phyloP scores from a whole-genome alignment of 2,329 filamentous ascomycete species.

The Trichoderma citrinoviride region DNA sequence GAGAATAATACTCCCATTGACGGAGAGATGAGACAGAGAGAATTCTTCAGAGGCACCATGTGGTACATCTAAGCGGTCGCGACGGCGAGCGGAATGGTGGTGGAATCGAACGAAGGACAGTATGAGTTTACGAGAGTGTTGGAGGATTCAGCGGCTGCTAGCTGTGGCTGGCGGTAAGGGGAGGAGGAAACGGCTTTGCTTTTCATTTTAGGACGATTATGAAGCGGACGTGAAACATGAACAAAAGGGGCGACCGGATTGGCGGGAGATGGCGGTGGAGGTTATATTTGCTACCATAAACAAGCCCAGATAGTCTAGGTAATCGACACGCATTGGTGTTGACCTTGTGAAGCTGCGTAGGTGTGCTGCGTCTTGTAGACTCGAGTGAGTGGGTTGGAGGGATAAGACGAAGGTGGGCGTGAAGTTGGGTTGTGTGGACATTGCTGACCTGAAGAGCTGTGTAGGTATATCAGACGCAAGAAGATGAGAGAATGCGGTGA shows the following conservation, averaged over 20 bases:
- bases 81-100: not conserved
- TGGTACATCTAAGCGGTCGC: slow-evolving; percentile 42
- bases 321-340: slow-evolving; percentile 3
- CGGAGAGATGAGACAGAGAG: slow-evolving; percentile 35
- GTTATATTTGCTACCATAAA: slow-evolving; percentile 25
- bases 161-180: not conserved
- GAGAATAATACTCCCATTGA: slow-evolving; percentile 26
- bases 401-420: too few relatives aligned
- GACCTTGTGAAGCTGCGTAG: not conserved
- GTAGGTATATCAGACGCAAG: too few relatives aligned
- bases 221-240: not conserved
- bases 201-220: not conserved
- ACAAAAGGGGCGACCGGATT: slow-evolving; percentile 38
- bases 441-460: too few relatives aligned
- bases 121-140: not conserved
- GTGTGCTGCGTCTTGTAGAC: not conserved
- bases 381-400: too few relatives aligned
- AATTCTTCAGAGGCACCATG: slow-evolving; percentile 42
- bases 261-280: slow-evolving; percentile 37
- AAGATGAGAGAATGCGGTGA: too few relatives aligned
- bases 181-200: not conserved
- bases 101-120: not conserved
- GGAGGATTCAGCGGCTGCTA: not conserved
- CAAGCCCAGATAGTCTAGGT: slow-evolving; percentile 1
- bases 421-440: too few relatives aligned